phyloP scores from a whole-genome alignment of 2,329 filamentous ascomycete species.

The Xylaria polymorpha region DNA sequence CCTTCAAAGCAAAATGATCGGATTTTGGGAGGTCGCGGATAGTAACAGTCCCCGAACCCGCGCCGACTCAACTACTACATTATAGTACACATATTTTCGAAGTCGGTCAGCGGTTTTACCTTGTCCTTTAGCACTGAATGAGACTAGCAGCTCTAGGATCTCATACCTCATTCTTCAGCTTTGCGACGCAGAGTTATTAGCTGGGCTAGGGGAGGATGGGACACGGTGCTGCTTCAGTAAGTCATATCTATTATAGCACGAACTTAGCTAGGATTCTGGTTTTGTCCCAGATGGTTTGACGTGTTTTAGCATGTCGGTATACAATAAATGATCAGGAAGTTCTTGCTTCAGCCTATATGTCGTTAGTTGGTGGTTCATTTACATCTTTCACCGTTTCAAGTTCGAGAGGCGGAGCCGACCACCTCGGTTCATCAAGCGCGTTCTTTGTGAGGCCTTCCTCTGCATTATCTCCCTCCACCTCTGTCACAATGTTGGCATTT shows the following conservation, averaged over 20 bases:
- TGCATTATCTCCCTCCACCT: slow-evolving; percentile 41
- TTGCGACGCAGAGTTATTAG: neutral
- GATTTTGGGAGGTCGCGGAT: neutral
- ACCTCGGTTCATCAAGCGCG: slow-evolving; percentile 39
- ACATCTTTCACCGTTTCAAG: slow-evolving; percentile 9
- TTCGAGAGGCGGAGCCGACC: slow-evolving; percentile 41
- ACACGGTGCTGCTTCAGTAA: neutral
- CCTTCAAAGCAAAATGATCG: neutral
- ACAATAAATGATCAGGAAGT: neutral
- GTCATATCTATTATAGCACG: neutral
- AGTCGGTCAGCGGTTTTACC: neutral
- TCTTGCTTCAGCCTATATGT: slow-evolving; percentile 14
- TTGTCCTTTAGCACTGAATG: neutral
- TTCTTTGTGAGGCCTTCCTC: slow-evolving; percentile 41
- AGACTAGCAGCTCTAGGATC: neutral
- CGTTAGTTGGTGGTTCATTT: slow-evolving; percentile 10
- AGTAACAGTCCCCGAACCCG: neutral
- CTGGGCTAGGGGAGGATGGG: neutral
- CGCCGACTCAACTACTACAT: neutral
- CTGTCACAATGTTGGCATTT: slow-evolving; percentile 1
- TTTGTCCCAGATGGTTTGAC: neutral
- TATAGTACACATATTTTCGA: neutral
- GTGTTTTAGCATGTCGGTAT: neutral
- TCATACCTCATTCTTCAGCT: neutral
- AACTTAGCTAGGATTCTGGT: neutral